These are phyloP conservation scores for Chrysoporthe austroafricana DNA, from an alignment of 2,329 filamentous ascomycete species.

Conservation along the genomic window DNA sequence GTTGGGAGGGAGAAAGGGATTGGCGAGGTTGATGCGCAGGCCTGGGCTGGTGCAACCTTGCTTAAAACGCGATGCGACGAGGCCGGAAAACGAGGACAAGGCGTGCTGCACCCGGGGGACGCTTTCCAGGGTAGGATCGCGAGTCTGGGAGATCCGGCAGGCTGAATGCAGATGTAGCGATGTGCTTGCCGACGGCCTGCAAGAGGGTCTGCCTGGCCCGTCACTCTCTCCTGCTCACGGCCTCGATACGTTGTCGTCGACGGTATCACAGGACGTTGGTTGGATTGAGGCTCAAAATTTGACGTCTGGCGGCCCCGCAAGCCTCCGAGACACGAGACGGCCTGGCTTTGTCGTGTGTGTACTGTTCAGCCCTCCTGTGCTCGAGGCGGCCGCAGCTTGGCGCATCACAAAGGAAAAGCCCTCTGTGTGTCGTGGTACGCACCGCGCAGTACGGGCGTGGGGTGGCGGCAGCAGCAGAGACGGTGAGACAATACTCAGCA, in stretches of 20 bases:
- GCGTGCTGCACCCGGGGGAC: too few relatives aligned
- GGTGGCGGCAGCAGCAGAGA: not conserved
- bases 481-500: not conserved
- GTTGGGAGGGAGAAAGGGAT: not conserved
- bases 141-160: too few relatives aligned
- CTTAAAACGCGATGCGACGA: not conserved
- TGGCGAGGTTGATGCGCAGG: too few relatives aligned
- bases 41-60: not conserved
- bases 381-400: not conserved
- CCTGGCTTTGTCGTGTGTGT: not conserved
- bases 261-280: slow-evolving; percentile 4
- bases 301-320: not conserved
- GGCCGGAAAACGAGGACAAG: not conserved
- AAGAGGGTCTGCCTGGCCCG: not conserved
- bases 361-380: not conserved
- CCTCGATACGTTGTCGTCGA: not conserved
- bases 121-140: too few relatives aligned
- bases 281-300: slow-evolving; percentile 3
- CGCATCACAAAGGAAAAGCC: slow-evolving; percentile 8
- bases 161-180: too few relatives aligned
- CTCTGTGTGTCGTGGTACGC: slow-evolving; percentile 26
- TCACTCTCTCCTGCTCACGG: not conserved
- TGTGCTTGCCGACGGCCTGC: not conserved
- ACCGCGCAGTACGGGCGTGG: not conserved
- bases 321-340: slow-evolving; percentile 16